phyloP scores from a whole-genome alignment of 1,284 basidiomycete species.

The Cutaneotrichosporon mucoides region DNA sequence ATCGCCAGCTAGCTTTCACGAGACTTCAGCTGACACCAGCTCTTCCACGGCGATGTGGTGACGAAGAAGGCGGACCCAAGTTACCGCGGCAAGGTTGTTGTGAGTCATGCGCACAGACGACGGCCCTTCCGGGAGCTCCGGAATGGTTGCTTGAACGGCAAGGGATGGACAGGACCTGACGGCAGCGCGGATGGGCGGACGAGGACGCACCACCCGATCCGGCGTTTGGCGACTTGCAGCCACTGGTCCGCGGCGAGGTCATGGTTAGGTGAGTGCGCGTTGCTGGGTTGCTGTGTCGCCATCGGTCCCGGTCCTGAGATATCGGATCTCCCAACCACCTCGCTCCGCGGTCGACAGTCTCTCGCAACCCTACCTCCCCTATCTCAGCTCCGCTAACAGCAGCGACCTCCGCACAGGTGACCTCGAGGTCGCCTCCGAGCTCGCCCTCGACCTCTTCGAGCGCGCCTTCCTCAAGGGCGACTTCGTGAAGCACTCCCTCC shows the following conservation, averaged over 20 bases:
- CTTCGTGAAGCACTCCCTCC: constrained; percentile 71
- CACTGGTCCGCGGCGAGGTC: constrained; percentile 76
- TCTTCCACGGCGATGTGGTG: constrained; percentile 36
- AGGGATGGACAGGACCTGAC: background rate
- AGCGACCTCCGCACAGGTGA: constrained; percentile 54
- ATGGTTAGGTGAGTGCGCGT: background rate
- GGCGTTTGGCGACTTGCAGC: constrained; percentile 63
- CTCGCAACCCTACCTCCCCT: too few relatives aligned
- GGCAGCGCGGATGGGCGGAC: constrained; percentile 41
- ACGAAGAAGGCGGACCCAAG: constrained; percentile 20
- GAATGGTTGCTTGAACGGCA: too few relatives aligned
- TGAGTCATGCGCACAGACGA: constrained; percentile 15
- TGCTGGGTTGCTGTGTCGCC: too few relatives aligned
- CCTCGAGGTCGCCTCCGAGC: constrained; percentile 68
- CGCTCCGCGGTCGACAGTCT: too few relatives aligned
- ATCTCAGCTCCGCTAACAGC: constrained; percentile 1
- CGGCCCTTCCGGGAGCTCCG: too few relatives aligned
- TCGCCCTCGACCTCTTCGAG: constrained; percentile 68
- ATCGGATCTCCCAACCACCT: too few relatives aligned
- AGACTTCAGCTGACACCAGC: constrained; percentile 14
- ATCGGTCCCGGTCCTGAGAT: too few relatives aligned
- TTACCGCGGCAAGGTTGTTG: constrained; percentile 35
- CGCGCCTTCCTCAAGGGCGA: constrained; percentile 74
- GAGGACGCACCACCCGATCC: constrained; percentile 33
- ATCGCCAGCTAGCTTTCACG: too few relatives aligned